These are phyloP conservation scores for Seminavis robusta DNA, from an alignment of 108 stramenopile genomes.

Conservation along the genomic window DNA sequence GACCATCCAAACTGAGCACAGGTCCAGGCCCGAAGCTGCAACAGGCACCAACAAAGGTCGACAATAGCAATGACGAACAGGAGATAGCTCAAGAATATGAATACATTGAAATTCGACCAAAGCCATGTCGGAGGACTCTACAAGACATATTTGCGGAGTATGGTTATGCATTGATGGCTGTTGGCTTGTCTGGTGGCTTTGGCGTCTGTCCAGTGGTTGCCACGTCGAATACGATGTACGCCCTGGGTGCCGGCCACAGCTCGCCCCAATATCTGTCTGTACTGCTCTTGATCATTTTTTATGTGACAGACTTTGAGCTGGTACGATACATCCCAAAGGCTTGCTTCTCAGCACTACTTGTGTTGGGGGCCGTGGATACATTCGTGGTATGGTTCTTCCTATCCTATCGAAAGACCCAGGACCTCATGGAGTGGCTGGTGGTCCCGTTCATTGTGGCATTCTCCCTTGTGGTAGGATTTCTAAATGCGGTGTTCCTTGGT, in stretches of 20 bases:
- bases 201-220: constrained; percentile 42
- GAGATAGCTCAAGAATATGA: no score
- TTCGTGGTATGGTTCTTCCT: constrained; percentile 50
- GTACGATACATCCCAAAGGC: constrained; percentile 63
- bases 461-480: constrained; percentile 43
- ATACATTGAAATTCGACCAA: constrained; percentile 28
- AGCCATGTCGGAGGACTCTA: constrained; percentile 6
- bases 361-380: constrained; percentile 54
- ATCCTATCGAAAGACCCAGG: constrained; percentile 39
- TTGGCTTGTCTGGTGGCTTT: constrained; percentile 41
- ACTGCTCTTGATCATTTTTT: constrained; percentile 46
- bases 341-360: constrained; percentile 67
- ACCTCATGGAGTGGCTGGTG: constrained; percentile 50
- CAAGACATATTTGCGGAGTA: constrained; percentile 32
- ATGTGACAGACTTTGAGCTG: constrained; percentile 50
- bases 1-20: no score
- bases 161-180: constrained; percentile 23
- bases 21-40: no score
- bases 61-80: no score
- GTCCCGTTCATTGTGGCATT: constrained; percentile 56
- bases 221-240: constrained; percentile 49
- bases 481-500: constrained; percentile 54
- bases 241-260: constrained; percentile 40
- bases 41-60: no score
- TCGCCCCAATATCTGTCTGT: constrained; percentile 50